Percentiles rank a stretch among this genome's conserved stretches.
Conservation (phyloP, 345 rosid genomes). For the Linum trigynum region DNA sequence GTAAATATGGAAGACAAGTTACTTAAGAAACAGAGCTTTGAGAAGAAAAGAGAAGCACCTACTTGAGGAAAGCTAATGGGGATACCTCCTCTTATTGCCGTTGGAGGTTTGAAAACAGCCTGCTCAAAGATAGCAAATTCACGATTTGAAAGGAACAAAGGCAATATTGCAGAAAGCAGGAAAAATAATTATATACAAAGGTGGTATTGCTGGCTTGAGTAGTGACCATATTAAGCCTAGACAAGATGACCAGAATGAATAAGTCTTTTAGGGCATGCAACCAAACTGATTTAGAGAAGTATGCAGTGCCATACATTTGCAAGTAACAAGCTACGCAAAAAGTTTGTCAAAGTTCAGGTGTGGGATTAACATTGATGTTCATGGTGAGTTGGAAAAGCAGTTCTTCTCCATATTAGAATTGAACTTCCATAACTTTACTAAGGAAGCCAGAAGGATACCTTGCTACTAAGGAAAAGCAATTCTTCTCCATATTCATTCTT, state of each 20-base stretch:
- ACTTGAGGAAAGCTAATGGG: slow-evolving; percentile 29
- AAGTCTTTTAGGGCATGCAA: background rate
- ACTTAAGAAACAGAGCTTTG: background rate
- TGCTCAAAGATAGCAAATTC: slow-evolving; percentile 5
- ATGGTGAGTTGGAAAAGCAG: too few species aligned
- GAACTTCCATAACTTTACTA: too few species aligned
- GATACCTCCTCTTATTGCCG: slow-evolving; percentile 24
- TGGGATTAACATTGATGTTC: background rate
- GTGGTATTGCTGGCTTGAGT: background rate
- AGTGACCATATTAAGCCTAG: background rate
- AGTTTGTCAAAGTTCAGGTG: background rate
- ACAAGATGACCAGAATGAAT: background rate
- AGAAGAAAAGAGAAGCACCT: background rate
- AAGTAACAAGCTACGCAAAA: background rate
- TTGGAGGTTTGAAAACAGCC: slow-evolving; percentile 23
- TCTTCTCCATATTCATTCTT: slow-evolving; percentile 1
- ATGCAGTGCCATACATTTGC: background rate
- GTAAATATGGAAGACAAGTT: background rate
- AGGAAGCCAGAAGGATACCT: background rate
- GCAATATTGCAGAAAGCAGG: background rate
- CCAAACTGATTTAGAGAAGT: background rate
- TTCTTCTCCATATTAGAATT: too few species aligned
- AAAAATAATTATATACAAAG: background rate
- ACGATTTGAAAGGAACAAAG: background rate
- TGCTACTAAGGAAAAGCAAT: background rate